phyloP scores from a whole-genome alignment of 1,284 basidiomycete species.

The Fomes fomentarius region DNA sequence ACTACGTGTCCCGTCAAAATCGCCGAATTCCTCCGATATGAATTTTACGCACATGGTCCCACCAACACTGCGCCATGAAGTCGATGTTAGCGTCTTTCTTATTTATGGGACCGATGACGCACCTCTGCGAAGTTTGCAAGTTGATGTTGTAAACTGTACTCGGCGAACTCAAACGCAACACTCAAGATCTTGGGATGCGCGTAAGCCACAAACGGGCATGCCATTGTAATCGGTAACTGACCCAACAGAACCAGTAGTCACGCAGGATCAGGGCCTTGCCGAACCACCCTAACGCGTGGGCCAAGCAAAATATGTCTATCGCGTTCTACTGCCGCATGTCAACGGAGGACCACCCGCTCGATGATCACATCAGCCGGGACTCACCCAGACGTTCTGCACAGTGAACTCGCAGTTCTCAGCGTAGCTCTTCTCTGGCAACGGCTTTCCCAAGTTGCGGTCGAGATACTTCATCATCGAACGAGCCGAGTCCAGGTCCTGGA shows the following conservation, averaged over 20 bases:
- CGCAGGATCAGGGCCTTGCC: slow-evolving; percentile 84
- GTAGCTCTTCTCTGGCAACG: slow-evolving; percentile 81
- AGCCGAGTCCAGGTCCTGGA: slow-evolving; percentile 81
- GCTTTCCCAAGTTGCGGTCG: slow-evolving; percentile 70
- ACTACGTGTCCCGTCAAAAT: slow-evolving; percentile 45
- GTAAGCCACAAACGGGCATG: slow-evolving; percentile 6
- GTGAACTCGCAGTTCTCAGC: slow-evolving; percentile 78
- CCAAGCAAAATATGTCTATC: slow-evolving; percentile 82
- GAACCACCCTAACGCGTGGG: slow-evolving; percentile 84
- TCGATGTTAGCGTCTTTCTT: slow-evolving; percentile 9
- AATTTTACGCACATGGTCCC: slow-evolving; percentile 75
- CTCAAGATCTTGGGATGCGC: slow-evolving; percentile 66
- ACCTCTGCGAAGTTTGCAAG: slow-evolving; percentile 84
- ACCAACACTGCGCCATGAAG: slow-evolving; percentile 67
- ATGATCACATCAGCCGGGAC: slow-evolving; percentile 25
- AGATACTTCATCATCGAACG: slow-evolving; percentile 77
- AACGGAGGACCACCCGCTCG: slow-evolving; percentile 1
- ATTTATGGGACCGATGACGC: slow-evolving; percentile 30
- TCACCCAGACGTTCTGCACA: slow-evolving; percentile 67
- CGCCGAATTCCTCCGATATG: slow-evolving; percentile 11
- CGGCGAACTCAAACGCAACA: slow-evolving; percentile 83
- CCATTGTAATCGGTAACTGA: slow-evolving; percentile 29
- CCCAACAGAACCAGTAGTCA: slow-evolving; percentile 92
- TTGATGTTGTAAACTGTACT: slow-evolving; percentile 84
- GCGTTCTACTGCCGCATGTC: slow-evolving; percentile 54